Base-by-base conservation (phyloP, 441 rosid genomes). In the Populus hybrid region DNA sequence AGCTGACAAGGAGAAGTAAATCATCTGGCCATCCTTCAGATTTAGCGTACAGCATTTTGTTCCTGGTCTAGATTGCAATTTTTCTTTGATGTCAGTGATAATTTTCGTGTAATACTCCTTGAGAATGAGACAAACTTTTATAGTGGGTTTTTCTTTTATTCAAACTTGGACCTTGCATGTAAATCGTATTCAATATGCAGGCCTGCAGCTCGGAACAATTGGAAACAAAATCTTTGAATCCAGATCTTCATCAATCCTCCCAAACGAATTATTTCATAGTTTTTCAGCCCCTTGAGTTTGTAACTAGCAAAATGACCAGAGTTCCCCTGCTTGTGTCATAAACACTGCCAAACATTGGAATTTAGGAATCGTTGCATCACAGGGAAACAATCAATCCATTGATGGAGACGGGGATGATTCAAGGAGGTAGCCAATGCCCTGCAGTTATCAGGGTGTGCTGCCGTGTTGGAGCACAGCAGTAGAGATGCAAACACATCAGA, bases 1-100 rank as follows among this genome's bases (percentile, higher is more conserved):
- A 83, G 92, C 86, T 67, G 90, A 87, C 11, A 71, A 90, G 69
- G 83, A 87, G 40, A 72, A 90, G 19, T 83, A 83, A 78, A 46
- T 32, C 30, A 34, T 46, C 26, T 34, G 26, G 23, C 21, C 70
- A 50, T 21, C 46, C 35, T 64, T 4, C 57, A 46, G 18, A 46
- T 46, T 12, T 14, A 46, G 57, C 57, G 1, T 1, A 46, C 57
- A 14, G 4, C 57, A 46, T 46, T 46, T 46, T 12, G 6, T 14
- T 46, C 2, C 12, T 46, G 18, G 57, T 46, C 50, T 40, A 40
- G 14, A 40, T 40, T 40, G 16, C 14, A 10, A 40, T 40, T 40
- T 40, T 40, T 40, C 50, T 40, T 59, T 59, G 12, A n/a, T n/a
- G 65, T 1, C 12, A 9, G 65, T 59, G 65, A 61, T 61, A 21